Base-by-base conservation (phyloP, 768 basidiomycete species). In the Termitomyces titanicus region DNA sequence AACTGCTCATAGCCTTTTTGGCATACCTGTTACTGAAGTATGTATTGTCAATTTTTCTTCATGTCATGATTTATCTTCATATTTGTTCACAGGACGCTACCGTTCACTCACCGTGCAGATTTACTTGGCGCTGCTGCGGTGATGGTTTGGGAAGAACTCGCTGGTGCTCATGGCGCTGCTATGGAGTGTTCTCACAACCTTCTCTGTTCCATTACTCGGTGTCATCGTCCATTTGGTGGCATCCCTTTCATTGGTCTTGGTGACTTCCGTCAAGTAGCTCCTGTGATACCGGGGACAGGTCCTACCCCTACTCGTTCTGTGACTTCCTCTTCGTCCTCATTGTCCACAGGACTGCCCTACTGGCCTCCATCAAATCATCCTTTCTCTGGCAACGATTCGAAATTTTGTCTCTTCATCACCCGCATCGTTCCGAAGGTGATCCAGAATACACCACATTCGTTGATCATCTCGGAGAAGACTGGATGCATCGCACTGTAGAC, bases 1-100 rank as follows among this genome's bases (percentile, higher is more conserved):
- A 25, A 54, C 57, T 24, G 53, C 57, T 18, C 53, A 58, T 20
- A 53, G 22, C 25, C 35, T 53, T n/a, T 57, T 57, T 53, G 3
- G 24, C 12, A 57, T 57, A 13, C 56, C 56, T 27, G 51, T 57
- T 17, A 56, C 18, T 13, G 49, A 56, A 7, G 54, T 56, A 40
- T 39, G 29, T n/a, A n/a, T n/a, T n/a, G n/a, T n/a, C n/a, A n/a
- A n/a, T 29, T 29, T 13, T 39, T 18, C 38, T 39, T 18, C n/a
- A n/a, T n/a, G n/a, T n/a, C n/a, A n/a, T n/a, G n/a, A n/a, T 39
- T 39, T 39, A 13, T 39, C 12, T 18, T 39, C 18, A 39, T 13
- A 3, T 18, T 18, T 18, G 12, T 39, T 39, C n/a, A n/a, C n/a
- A n/a, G n/a, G n/a, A n/a, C n/a, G n/a, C n/a, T n/a, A n/a, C n/a